A percentile compares a stretch with the other conserved stretches of the same genome.
phyloP scores from a whole-genome alignment of 331 rosid species.

The Prunus yedoensis region DNA sequence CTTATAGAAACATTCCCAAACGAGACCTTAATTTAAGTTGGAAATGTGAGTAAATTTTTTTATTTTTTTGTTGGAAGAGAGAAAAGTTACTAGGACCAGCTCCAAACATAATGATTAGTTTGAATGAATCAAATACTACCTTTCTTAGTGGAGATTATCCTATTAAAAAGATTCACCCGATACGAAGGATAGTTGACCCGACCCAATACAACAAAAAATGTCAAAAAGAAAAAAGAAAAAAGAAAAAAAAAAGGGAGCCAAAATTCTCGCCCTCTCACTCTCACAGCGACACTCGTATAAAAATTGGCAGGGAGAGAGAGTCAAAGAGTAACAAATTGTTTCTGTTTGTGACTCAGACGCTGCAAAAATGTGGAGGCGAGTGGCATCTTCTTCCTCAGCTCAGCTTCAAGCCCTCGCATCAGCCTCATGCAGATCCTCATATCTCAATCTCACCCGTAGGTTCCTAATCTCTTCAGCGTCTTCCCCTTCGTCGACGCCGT shows the following conservation, averaged over 20 bases:
- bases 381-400: slow-evolving; percentile 11
- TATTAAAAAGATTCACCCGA: background rate
- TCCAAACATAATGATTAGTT: background rate
- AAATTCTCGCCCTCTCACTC: too few relatives aligned
- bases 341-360: background rate
- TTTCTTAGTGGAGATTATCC: background rate
- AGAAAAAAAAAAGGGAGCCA: too few relatives aligned
- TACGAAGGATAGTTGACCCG: background rate
- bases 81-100: too few relatives aligned
- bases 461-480: slow-evolving; percentile 15
- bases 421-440: slow-evolving; percentile 10
- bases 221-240: background rate
- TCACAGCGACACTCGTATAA: background rate
- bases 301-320: background rate
- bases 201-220: background rate
- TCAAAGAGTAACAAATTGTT: background rate
- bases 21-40: too few relatives aligned
- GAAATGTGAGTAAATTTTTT: too few relatives aligned
- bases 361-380: slow-evolving; percentile 32
- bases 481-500: slow-evolving; percentile 13
- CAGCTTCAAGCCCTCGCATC: slow-evolving; percentile 17
- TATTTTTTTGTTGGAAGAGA: too few relatives aligned
- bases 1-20: too few relatives aligned
- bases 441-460: slow-evolving; percentile 14
- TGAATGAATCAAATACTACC: background rate